Base-by-base conservation (phyloP, 2,329 filamentous ascomycete species). In the Phoma sp. region DNA sequence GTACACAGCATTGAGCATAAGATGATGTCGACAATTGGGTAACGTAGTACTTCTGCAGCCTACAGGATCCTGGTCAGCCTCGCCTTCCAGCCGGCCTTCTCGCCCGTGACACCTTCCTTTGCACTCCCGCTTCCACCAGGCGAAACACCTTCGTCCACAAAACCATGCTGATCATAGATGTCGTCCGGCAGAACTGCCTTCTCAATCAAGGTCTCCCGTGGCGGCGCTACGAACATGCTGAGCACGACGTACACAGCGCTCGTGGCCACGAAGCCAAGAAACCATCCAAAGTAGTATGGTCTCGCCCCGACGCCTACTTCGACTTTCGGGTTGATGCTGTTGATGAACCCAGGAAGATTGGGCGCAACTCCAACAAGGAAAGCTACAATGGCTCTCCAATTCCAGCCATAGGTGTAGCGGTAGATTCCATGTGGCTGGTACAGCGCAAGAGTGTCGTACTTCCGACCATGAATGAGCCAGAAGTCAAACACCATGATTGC, bases 201-300 rank as follows among this genome's bases (percentile, higher is more conserved):
- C 5, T 73, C 68, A 15, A 88, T 68, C 40, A 84, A 67, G 0
- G 81, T 80, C 61, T 82, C 79, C n/a, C 54, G 69, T 0, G 78
- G 80, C 7, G 84, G 83, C 10, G 60, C 58, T 34, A 83, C 81
- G 2, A 74, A 61, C 53, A 72, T 74, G 40, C 77, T 82, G 17
- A 88, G 62, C 0, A 57, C 62, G 9, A 82, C 74, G 71, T 89
- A 89, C 0, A 88, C 77, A 3, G 84, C 42, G 17, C 82, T 80
- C 7, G 83, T 84, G 0, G 71, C 76, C 9, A 80, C 74, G 58
- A 89, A 88, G 0, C 86, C 87, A 42, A 87, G 78, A 15, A 89
- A 66, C 83, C 86, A 89, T n/a, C 87, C 85, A 65, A 89, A 86
- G 21, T 82, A 79, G 65, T 88, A 89, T 4, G 87, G 80, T 34